Evolutionary conservation across 2,329 filamentous ascomycete species (phyloP).

Genomic region (Dactylellina drechsleri): DNA sequence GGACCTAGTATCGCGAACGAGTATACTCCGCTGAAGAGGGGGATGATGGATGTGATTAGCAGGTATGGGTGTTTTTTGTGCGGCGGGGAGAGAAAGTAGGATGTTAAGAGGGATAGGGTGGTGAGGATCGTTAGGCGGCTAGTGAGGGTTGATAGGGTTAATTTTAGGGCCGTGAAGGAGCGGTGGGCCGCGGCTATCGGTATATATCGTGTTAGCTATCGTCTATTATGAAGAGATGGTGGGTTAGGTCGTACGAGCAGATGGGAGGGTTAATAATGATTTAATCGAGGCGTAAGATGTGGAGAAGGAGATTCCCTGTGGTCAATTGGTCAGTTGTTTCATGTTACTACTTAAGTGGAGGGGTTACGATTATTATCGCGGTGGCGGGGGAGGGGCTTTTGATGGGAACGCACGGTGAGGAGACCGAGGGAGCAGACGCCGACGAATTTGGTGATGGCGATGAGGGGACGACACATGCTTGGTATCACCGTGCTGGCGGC

Average conservation of each 20-base stretch:
- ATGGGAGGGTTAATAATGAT: conserved; percentile 41
- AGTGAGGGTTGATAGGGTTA: conserved; percentile 15
- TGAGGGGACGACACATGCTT: conserved; percentile 45
- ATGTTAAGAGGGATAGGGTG: conserved; percentile 27
- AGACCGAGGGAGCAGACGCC: conserved; percentile 50
- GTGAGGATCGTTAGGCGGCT: conserved; percentile 27
- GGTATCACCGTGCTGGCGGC: conserved; percentile 15
- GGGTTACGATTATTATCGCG: background rate
- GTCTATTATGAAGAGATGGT: background rate
- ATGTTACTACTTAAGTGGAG: too few species aligned
- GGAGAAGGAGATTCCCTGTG: conserved; percentile 47
- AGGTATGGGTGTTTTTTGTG: conserved; percentile 37
- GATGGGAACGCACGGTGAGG: conserved; percentile 29
- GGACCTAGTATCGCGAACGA: conserved; percentile 7
- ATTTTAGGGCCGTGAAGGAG: conserved; percentile 33
- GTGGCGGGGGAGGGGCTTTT: background rate
- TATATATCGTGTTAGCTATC: background rate
- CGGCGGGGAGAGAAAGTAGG: conserved; percentile 36
- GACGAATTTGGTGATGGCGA: conserved; percentile 49
- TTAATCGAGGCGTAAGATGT: conserved; percentile 50
- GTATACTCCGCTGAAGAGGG: conserved; percentile 28
- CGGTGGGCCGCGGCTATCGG: conserved; percentile 44
- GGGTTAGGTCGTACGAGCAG: conserved; percentile 31
- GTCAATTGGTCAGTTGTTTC: background rate
- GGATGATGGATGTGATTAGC: conserved; percentile 24